Base-by-base conservation (phyloP, 108 stramenopile species). In the Cyclotella distinguenda region DNA sequence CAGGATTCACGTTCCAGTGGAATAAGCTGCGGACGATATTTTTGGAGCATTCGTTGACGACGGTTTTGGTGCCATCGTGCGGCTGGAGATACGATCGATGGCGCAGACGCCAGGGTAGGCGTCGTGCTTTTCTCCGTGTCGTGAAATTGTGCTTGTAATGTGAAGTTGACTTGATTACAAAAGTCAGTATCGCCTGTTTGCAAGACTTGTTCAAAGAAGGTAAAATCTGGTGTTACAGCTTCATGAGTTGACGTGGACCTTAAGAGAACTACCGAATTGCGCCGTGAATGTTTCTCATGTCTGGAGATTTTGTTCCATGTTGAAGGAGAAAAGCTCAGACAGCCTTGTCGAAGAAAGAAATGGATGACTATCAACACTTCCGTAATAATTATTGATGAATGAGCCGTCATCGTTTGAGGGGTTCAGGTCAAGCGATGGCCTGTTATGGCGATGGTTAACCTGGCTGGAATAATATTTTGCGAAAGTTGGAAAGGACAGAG, bases 51-150 rank as follows among this genome's bases (percentile, higher is more conserved):
- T 55, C 66, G 34, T n/a, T 66, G 66, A 32, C 85, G 77, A n/a
- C 88, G 75, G 40, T 77, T 13, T 45, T 69, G 73, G 73, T 89
- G 88, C 88, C 88, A 89, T 60, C 76, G 62, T 9, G 87, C 83
- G 11, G 87, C 87, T 13, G 70, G 49, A 10, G 81, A 69, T 23
- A 66, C 12, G 68, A 7, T 27, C 23, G 19, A 7, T 50, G 8
- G 5, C 7, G 8, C 25, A 9, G 5, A 5, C 28, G 44, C n/a
- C 5, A 5, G 15, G 8, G 44, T 12, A 45, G 7, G n/a, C 15
- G 5, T n/a, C 5, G 18, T 45, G 5, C 4, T 45, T 12, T 45
- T n/a, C 18, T 8, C 15, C 12, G 4, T n/a, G n/a, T 45, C 15
- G 5, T 45, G n/a, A 45, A 16, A n/a, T 45, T 12, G 5, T n/a